Evolutionary conservation across 2,329 filamentous ascomycete species (phyloP), one percentile per base, ranked within the genome.

Genomic region (Fusarium sambucinum): DNA sequence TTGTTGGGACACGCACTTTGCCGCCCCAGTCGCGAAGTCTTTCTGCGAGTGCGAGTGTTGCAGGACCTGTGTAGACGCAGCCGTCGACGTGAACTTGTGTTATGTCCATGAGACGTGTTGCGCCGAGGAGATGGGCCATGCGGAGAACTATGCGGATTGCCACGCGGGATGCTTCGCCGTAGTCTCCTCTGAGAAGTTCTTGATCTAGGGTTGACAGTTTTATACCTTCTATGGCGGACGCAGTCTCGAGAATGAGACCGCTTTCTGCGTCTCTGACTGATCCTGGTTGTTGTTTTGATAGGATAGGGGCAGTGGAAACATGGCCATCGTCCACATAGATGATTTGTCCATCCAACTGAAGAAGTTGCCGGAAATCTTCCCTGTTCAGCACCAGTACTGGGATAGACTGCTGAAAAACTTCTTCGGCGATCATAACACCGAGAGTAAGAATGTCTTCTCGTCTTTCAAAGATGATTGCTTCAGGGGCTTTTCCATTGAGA

Each of bases 401-500:
- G 8, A 84, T 80, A 1, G 74, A 75, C 10, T 73, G 76, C 0
- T 52, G 66, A 44, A 84, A 83, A 5, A 84, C 62, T 27, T 79
- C 77, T 17, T 78, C 70, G 0, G 81, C 80, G 5, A 85, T 74
- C 42, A 85, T 75, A 0, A 83, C 81, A 0, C 83, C 82, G 2
- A 84, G 62, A 0, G 82, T 81, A 4, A 84, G 57, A 23, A 85
- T 84, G n/a, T 80, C 73, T 40, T 85, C 82, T 1, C 66, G 65
- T 4, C 77, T 67, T 32, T 78, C 71, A 37, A 85, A 84, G 0
- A 85, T 66, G 17, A 85, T 55, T 0, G 77, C 82, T 5, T 60
- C 68, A 0, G 82, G 83, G 0, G 74, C 78, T 11, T 72, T 77
- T 2, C 73, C 73, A 19, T 80, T 80, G 4, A 84, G 72, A 0